Percentiles rank a stretch among this genome's conserved stretches.
Evolutionary conservation across 2,329 filamentous ascomycete species (phyloP).

Genomic region (Incumbomyces delicatus): DNA sequence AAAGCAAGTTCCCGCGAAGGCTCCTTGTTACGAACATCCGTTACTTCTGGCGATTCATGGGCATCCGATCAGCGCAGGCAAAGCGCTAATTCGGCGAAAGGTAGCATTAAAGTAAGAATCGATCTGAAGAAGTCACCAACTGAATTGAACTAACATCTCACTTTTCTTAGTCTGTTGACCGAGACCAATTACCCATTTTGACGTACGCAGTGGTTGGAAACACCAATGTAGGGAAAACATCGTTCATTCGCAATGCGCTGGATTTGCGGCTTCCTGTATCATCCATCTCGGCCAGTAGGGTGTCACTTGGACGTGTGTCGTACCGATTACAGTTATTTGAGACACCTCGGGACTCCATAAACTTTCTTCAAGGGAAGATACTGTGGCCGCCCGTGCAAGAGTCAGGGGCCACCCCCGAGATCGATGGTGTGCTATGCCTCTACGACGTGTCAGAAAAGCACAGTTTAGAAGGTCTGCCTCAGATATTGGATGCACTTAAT

Average conservation of each 20-base stretch:
- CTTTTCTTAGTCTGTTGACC: conserved; percentile 9
- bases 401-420: conserved; percentile 59
- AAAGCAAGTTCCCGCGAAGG: conserved; percentile 14
- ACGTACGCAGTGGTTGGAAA: conserved; percentile 50
- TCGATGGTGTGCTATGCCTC: conserved; percentile 75
- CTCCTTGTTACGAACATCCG: background rate
- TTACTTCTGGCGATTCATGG: background rate
- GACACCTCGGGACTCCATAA: conserved; percentile 43
- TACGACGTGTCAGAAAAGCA: conserved; percentile 78
- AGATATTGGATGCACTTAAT: conserved; percentile 43
- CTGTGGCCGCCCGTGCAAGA: conserved; percentile 45
- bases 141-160: background rate
- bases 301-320: conserved; percentile 46
- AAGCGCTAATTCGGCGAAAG: background rate
- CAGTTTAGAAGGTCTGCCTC: conserved; percentile 64
- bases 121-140: background rate
- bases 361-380: conserved; percentile 37
- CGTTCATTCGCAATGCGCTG: conserved; percentile 49
- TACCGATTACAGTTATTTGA: conserved; percentile 51
- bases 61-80: background rate
- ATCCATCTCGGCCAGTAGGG: conserved; percentile 32
- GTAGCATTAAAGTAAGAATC: conserved; percentile 4
- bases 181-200: conserved; percentile 38
- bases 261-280: conserved; percentile 36
- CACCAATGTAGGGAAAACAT: conserved; percentile 47